Conservation (phyloP, 306 rosid genomes). For the Vigna angularis region DNA sequence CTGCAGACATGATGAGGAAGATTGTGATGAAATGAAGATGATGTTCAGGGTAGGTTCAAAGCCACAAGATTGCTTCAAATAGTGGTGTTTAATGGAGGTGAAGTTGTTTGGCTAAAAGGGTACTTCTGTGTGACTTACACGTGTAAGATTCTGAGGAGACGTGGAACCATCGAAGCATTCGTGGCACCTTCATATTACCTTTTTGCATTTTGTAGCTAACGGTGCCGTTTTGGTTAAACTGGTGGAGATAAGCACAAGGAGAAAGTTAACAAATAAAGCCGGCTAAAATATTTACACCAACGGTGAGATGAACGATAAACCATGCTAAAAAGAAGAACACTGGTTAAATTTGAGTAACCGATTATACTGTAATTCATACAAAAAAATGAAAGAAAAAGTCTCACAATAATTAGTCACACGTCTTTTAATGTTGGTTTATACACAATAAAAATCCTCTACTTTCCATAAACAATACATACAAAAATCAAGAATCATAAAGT, state of each 20-base stretch:
- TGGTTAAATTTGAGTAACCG: background rate
- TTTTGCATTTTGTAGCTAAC: background rate
- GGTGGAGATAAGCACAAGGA: background rate
- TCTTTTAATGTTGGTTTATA: too few species aligned
- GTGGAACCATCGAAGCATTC: constrained; percentile 55
- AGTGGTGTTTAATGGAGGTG: constrained; percentile 4
- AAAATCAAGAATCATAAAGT: too few species aligned
- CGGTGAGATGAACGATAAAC: background rate
- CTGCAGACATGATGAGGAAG: constrained; percentile 46
- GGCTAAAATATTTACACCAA: background rate
- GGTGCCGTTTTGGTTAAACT: background rate
- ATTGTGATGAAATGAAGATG: constrained; percentile 9
- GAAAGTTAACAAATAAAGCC: background rate
- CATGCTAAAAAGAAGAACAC: background rate
- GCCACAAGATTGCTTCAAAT: background rate
- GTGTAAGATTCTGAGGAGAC: constrained; percentile 47
- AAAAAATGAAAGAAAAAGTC: background rate
- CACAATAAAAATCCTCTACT: too few species aligned
- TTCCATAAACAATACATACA: too few species aligned
- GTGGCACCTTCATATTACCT: constrained; percentile 31
- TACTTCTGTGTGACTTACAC: constrained; percentile 40
- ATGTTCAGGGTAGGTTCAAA: background rate
- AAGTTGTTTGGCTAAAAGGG: background rate
- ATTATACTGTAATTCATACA: background rate
- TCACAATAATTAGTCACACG: too few species aligned